These are phyloP conservation scores for Akanthomyces uredinophilus DNA, from an alignment of 2,329 filamentous ascomycete species.

Conservation along the genomic window DNA sequence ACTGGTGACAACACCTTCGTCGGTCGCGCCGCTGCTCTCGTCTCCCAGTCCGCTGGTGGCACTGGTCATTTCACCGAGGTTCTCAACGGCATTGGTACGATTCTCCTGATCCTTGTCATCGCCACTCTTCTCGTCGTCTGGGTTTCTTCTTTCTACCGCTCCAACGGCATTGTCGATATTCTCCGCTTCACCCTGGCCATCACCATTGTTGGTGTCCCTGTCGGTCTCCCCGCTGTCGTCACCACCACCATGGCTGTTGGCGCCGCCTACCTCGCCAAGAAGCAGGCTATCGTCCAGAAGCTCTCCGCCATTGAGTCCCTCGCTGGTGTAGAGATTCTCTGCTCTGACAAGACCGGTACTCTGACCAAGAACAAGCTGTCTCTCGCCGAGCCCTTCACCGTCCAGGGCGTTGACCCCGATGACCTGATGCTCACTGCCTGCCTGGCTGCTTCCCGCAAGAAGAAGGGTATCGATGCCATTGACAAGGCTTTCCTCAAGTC, in stretches of 20 bases:
- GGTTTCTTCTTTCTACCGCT: conserved; percentile 84
- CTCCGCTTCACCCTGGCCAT: conserved; percentile 83
- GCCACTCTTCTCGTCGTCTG: conserved; percentile 77
- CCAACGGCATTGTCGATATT: conserved; percentile 72
- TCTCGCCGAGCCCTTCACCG: conserved; percentile 76
- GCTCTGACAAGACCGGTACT: conserved; percentile 91
- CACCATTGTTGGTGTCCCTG: conserved; percentile 86
- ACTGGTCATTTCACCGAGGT: conserved; percentile 89
- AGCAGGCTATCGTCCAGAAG: conserved; percentile 91
- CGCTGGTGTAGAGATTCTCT: conserved; percentile 88
- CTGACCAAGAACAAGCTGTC: conserved; percentile 93
- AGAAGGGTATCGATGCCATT: conserved; percentile 92
- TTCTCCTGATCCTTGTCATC: conserved; percentile 70
- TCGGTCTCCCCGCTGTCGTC: conserved; percentile 88
- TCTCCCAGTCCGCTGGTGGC: conserved; percentile 68
- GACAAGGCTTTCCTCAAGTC: conserved; percentile 93
- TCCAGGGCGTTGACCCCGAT: conserved; percentile 75
- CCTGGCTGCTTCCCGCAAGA: conserved; percentile 84
- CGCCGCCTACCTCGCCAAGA: conserved; percentile 85
- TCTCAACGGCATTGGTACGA: conserved; percentile 77
- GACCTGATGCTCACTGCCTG: conserved; percentile 92
- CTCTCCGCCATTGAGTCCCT: conserved; percentile 87
- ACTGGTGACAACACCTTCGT: conserved; percentile 90
- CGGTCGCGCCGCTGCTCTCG: conserved; percentile 80
- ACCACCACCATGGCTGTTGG: conserved; percentile 95